phyloP scores from a whole-genome alignment of 2,329 filamentous ascomycete species.

The Pseudogymnoascus sp. region DNA sequence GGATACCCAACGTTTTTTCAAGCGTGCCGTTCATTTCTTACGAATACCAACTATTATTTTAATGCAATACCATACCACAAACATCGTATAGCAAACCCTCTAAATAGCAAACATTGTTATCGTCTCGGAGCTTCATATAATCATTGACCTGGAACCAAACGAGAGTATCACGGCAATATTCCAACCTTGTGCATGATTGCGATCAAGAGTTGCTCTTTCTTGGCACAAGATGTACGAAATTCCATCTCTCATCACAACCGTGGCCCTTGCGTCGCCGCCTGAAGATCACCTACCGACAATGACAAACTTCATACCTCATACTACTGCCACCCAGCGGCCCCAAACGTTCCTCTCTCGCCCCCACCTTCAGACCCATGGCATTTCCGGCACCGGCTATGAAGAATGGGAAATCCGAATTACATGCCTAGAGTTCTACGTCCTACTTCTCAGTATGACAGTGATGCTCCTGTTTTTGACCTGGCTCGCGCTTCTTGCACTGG shows the following conservation, averaged over 20 bases:
- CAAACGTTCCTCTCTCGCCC: background rate
- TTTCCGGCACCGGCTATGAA: background rate
- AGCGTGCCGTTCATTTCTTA: background rate
- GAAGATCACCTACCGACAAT: background rate
- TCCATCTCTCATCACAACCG: background rate
- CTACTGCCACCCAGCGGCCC: background rate
- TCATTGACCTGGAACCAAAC: background rate
- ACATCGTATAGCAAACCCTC: background rate
- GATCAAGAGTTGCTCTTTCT: background rate
- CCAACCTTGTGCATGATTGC: background rate
- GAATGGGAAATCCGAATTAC: constrained; percentile 3
- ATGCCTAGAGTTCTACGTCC: background rate
- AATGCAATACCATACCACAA: background rate
- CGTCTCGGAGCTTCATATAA: background rate
- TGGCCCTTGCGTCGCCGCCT: background rate
- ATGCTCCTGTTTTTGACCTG: background rate
- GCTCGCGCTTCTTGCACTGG: background rate
- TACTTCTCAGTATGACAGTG: background rate
- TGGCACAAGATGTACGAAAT: background rate
- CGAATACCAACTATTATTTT: background rate
- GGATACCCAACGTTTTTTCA: constrained; percentile 2
- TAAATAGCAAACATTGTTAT: background rate
- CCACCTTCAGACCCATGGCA: background rate
- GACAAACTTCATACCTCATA: background rate
- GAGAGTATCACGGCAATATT: background rate